phyloP scores from a whole-genome alignment of 805 yeast species.

The Sungouiella blattae region DNA sequence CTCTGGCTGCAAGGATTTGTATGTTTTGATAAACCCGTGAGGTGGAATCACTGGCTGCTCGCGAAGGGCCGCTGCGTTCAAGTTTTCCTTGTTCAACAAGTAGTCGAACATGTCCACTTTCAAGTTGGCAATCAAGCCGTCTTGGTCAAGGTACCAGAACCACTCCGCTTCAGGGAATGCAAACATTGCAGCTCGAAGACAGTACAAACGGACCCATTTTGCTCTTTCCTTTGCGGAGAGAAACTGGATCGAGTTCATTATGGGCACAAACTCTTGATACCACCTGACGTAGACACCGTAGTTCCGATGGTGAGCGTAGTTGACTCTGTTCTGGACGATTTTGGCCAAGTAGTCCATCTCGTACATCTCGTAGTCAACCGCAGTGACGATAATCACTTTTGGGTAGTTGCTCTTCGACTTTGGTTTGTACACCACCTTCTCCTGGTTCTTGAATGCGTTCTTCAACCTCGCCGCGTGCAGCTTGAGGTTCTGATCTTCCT shows the following conservation, averaged over 20 bases:
- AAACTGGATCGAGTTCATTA: slow-evolving; percentile 42
- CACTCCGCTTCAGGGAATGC: slow-evolving; percentile 90
- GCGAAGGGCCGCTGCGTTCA: slow-evolving; percentile 61
- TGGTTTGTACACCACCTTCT: slow-evolving; percentile 50
- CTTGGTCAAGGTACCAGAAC: slow-evolving; percentile 84
- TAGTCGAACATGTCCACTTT: slow-evolving; percentile 58
- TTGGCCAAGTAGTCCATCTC: slow-evolving; percentile 57
- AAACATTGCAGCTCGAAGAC: slow-evolving; percentile 83
- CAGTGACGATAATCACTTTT: slow-evolving; percentile 71
- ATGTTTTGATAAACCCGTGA: slow-evolving; percentile 64
- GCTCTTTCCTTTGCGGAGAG: slow-evolving; percentile 40
- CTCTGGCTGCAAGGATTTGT: slow-evolving; percentile 52
- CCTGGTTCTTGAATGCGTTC: slow-evolving; percentile 61
- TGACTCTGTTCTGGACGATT: slow-evolving; percentile 81
- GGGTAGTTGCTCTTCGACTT: slow-evolving; percentile 44
- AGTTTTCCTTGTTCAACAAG: slow-evolving; percentile 54
- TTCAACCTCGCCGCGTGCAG: slow-evolving; percentile 45
- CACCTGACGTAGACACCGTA: slow-evolving; percentile 85
- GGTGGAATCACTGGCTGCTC: slow-evolving; percentile 75
- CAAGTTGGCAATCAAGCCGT: slow-evolving; percentile 71
- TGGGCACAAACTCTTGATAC: slow-evolving; percentile 76
- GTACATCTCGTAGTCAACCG: slow-evolving; percentile 69
- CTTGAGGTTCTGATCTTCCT: slow-evolving; percentile 46
- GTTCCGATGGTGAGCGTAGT: slow-evolving; percentile 76
- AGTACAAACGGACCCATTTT: slow-evolving; percentile 61